Conservation (phyloP, 73 alveolate genomes). For the Paraurostyla sp. region DNA sequence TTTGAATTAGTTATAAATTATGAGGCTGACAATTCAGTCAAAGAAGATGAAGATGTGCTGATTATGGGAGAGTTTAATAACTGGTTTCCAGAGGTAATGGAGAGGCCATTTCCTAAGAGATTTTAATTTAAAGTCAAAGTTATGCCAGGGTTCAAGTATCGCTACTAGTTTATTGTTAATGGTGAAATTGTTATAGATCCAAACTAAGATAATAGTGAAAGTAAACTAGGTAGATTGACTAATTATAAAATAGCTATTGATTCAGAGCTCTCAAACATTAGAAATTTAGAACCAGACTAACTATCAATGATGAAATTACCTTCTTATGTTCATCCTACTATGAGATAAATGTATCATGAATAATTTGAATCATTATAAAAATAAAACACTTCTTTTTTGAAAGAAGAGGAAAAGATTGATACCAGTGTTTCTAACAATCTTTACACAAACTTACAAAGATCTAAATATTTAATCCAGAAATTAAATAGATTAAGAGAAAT, state of each 20-base stretch:
- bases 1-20: conserved; percentile 28
- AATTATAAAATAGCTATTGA: conserved; percentile 43
- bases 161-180: conserved; percentile 67
- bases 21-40: conserved; percentile 15
- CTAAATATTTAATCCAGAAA: conserved; percentile 1
- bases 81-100: conserved; percentile 70
- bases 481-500: conserved; percentile 12
- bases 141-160: conserved; percentile 66
- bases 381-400: neutral
- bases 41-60: conserved; percentile 50
- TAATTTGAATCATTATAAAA: neutral
- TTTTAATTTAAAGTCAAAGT: conserved; percentile 29
- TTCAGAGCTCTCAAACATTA: neutral
- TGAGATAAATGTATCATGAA: neutral
- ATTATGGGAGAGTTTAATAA: conserved; percentile 71
- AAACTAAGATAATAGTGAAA: conserved; percentile 21
- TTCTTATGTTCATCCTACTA: conserved; percentile 49
- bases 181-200: conserved; percentile 60
- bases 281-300: neutral
- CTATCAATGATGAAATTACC: conserved; percentile 35
- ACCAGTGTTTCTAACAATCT: no score
- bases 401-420: neutral
- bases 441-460: neutral
- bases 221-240: conserved; percentile 60
- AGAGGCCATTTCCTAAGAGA: neutral